Conservation (phyloP, 768 basidiomycete species). For the Pisolithus microcarpus region DNA sequence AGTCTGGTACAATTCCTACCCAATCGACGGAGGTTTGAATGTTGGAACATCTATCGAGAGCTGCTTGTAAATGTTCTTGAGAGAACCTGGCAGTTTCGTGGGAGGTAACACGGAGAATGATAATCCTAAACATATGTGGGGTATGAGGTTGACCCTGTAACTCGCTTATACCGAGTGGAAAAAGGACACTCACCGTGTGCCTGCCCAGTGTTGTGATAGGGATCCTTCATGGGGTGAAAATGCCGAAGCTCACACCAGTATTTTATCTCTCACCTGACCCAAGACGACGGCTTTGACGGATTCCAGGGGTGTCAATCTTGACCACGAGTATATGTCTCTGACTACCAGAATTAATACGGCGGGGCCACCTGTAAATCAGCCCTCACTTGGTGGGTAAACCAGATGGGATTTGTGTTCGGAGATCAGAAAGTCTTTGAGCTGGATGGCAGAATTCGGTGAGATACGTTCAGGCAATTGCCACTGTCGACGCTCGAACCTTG, state of each 20-base stretch:
- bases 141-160: background rate
- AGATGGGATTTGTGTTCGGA: slow-evolving; percentile 40
- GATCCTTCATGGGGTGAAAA: slow-evolving; percentile 39
- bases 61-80: slow-evolving; percentile 73
- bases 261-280: slow-evolving; percentile 40
- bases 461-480: slow-evolving; percentile 1
- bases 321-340: slow-evolving; percentile 75
- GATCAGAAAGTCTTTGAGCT: slow-evolving; percentile 53
- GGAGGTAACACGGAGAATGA: slow-evolving; percentile 53
- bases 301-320: slow-evolving; percentile 58
- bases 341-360: slow-evolving; percentile 31
- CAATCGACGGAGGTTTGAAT: slow-evolving; percentile 55
- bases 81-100: slow-evolving; percentile 46
- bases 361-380: background rate
- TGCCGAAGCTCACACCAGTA: background rate
- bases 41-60: slow-evolving; percentile 52
- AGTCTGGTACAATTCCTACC: slow-evolving; percentile 33
- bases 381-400: slow-evolving; percentile 42
- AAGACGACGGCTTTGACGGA: slow-evolving; percentile 69
- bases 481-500: slow-evolving; percentile 27
- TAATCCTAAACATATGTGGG: slow-evolving; percentile 38
- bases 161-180: slow-evolving; percentile 2
- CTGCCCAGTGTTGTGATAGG: slow-evolving; percentile 64
- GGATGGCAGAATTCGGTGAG: background rate
- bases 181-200: slow-evolving; percentile 48